Conservation (phyloP, 306 rosid genomes). For the Quercus robur region DNA sequence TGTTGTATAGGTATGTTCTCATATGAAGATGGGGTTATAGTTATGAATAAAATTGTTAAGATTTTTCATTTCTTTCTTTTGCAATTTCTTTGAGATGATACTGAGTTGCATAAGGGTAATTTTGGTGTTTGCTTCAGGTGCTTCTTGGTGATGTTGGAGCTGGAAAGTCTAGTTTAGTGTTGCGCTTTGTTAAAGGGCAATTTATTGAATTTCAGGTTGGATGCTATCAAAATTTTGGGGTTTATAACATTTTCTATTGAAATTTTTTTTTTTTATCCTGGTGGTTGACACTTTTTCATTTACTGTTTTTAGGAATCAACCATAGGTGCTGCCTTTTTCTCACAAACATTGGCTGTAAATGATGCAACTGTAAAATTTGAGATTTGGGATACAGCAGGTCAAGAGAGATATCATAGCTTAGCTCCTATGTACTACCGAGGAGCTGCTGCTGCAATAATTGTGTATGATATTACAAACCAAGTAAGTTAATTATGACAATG, state of each 20-base stretch:
- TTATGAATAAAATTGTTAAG: neutral
- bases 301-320: constrained; percentile 47
- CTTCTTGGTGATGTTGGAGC: constrained; percentile 74
- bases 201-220: constrained; percentile 59
- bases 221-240: neutral
- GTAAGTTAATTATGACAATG: constrained; percentile 30
- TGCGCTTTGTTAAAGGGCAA: constrained; percentile 65
- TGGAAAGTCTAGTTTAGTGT: constrained; percentile 59
- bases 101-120: neutral
- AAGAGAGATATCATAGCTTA: constrained; percentile 61
- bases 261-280: neutral
- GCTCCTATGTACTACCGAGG: constrained; percentile 70
- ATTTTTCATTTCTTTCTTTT: neutral
- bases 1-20: neutral
- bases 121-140: constrained; percentile 35
- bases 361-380: constrained; percentile 64
- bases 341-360: constrained; percentile 64
- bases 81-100: neutral
- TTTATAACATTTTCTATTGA: neutral
- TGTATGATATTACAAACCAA: constrained; percentile 55
- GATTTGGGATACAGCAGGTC: constrained; percentile 72
- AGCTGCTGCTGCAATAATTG: constrained; percentile 65
- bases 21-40: neutral
- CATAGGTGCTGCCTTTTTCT: constrained; percentile 64
- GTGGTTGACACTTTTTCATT: constrained; percentile 3